Base-by-base conservation (phyloP, 1,284 basidiomycete genomes). In the Malassezia nana region DNA sequence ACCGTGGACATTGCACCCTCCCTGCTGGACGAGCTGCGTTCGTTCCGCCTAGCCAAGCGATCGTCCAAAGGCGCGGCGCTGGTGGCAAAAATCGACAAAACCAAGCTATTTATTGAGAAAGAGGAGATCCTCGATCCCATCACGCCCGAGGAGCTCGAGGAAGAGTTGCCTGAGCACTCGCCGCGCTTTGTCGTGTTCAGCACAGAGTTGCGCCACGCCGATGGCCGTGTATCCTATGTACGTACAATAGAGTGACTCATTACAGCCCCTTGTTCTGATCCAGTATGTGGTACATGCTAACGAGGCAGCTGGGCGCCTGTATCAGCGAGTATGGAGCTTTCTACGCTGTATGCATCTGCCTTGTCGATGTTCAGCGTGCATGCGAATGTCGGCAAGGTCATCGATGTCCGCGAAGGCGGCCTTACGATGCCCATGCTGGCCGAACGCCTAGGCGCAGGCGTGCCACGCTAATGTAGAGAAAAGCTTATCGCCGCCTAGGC, bases 111-210 rank as follows among this genome's bases (percentile, higher is more conserved):
- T 6, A 52, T 74, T 12, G 55, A 62, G 24, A 52, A 66, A 8
- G 71, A 74, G 26, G 69, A 72, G n/a, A 33, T 63, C n/a, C 47
- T 63, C 4, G 57, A 56, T 6, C 32, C 55, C 4, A 60, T 62
- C 7, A 30, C 46, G 9, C 50, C 66, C 0, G 66, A 70, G 12
- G 69, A 74, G 18, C 40, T 74, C 4, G 48, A 58, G 6, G 69
- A 74, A 47, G 91, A 92, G 69, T 79, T 95, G 6, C 90, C 90
- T 0, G 88, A 88, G 75, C 87, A 86, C 74, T 81, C 85, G 5
- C 90, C 90, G 9, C 81, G 90, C 63, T 94, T 89, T 72, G 82
- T 94, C 42, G 74, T 95, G 18, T 77, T 86, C 26, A 87, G 87
- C 13, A 87, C 91, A 67, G 84, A 87, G 67, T 79, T 90, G 20